Base-by-base conservation (phyloP, 805 yeast species). In the Kodamaea nitidulidarum region DNA sequence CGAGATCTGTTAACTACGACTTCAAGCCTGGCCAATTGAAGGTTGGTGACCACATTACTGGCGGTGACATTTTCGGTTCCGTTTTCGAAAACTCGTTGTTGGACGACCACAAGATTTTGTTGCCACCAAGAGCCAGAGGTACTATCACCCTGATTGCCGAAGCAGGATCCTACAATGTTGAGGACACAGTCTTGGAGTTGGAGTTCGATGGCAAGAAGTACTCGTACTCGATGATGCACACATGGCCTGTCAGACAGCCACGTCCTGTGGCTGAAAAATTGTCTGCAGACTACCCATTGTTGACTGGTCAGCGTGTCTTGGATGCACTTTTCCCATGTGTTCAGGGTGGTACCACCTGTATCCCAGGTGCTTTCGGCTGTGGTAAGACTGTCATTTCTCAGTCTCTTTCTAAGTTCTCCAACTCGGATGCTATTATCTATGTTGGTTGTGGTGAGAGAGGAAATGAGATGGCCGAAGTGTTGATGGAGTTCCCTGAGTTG, bases 331-430 rank as follows among this genome's bases (percentile, higher is more conserved):
- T 93, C 78, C 99, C 99, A 35, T 85, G 95, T 80, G 99, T 93
- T 54, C 98, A 93, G 75, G 99, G 99, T 72, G 99, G 99, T 74
- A 93, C 99, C 28, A 93, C 99, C 25, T 95, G 98, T 84, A 93
- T 93, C 64, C 99, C 99, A 34, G 99, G 99, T 71, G 99, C 99
- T 48, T 93, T 93, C 56, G 99, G 99, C 49, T 93, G 98, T 70
- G 99, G 99, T 67, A 93, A 90, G 65, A 91, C 98, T 9, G 98
- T 91, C 56, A 91, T 91, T 62, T 91, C 98, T 20, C 98, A 91
- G 72, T 88, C 98, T 1, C 75, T 93, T 61, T 91, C 98, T 49
- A 93, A 93, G 67, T 93, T 81, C 70, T 93, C 98, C 44, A 93
- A 93, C 77, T 93, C 98, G 15, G 98, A 93, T 65, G 84, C 88